These are phyloP conservation scores for Hibiscus tridactylites DNA, from an alignment of 345 rosid species.

Conservation along the genomic window DNA sequence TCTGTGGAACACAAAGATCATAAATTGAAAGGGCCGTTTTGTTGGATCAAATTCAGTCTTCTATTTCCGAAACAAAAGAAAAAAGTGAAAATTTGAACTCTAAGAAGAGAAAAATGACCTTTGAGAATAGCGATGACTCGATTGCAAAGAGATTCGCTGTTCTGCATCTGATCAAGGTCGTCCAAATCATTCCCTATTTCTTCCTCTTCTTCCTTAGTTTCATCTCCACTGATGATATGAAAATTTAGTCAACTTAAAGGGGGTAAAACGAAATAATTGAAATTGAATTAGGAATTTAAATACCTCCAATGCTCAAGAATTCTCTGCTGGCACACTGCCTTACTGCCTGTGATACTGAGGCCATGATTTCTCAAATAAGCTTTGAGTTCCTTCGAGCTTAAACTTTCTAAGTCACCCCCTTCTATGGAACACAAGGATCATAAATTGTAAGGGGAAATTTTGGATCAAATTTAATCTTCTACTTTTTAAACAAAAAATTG, in stretches of 20 bases:
- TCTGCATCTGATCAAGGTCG: conserved; percentile 18
- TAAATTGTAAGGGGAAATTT: neutral
- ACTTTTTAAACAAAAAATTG: neutral
- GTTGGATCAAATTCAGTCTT: neutral
- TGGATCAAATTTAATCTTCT: neutral
- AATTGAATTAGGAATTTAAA: neutral
- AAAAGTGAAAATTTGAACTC: neutral
- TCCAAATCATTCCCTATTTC: conserved; percentile 7
- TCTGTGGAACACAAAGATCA: conserved; percentile 20
- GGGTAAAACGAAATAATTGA: neutral
- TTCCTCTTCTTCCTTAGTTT: neutral
- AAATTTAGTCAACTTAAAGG: neutral
- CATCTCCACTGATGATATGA: neutral
- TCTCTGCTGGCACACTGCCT: conserved; percentile 35
- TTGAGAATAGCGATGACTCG: conserved; percentile 34
- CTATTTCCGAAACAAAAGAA: neutral
- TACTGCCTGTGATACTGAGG: conserved; percentile 42
- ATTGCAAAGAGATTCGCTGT: conserved; percentile 29
- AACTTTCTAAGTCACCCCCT: conserved; percentile 27
- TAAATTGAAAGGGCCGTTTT: neutral
- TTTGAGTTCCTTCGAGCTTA: conserved; percentile 38
- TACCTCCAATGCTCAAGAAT: conserved; percentile 19
- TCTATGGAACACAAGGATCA: conserved; percentile 20
- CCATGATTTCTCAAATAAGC: conserved; percentile 42
- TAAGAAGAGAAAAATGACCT: conserved; percentile 25